Evolutionary conservation across 2,329 filamentous ascomycete genomes (phyloP).

Genomic region (Ophiocordyceps camponoti-leonardi): DNA sequence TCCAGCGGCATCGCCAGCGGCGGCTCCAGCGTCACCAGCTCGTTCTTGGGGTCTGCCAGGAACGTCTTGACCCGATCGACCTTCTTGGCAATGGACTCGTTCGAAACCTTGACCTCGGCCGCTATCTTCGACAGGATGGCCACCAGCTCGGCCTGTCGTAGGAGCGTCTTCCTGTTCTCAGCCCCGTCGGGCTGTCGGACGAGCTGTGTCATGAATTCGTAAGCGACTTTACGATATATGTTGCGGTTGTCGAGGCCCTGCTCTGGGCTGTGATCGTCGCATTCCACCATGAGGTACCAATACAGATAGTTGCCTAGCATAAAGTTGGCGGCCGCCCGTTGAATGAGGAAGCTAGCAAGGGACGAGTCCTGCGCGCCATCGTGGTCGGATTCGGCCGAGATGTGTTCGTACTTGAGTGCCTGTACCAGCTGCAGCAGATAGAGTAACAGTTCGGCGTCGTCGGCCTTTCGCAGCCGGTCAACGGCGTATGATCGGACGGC

Average conservation of each 20-base stretch:
- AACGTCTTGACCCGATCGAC: slow-evolving; percentile 72
- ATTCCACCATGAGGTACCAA: slow-evolving; percentile 98
- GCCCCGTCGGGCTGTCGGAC: slow-evolving; percentile 53
- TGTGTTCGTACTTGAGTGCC: slow-evolving; percentile 83
- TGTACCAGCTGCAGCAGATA: slow-evolving; percentile 92
- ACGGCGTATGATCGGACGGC: slow-evolving; percentile 87
- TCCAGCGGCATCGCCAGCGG: slow-evolving; percentile 80
- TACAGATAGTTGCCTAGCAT: slow-evolving; percentile 88
- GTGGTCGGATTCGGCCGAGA: slow-evolving; percentile 36
- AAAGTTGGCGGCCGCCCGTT: slow-evolving; percentile 74
- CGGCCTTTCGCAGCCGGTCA: slow-evolving; percentile 75
- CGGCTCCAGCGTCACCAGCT: slow-evolving; percentile 66
- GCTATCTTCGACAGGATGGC: slow-evolving; percentile 77
- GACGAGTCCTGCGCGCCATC: slow-evolving; percentile 61
- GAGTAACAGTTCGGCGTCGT: slow-evolving; percentile 77
- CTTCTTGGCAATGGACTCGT: slow-evolving; percentile 63
- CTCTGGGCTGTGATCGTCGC: slow-evolving; percentile 65
- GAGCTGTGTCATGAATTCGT: slow-evolving; percentile 85
- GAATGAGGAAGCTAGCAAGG: slow-evolving; percentile 74
- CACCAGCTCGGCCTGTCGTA: slow-evolving; percentile 79
- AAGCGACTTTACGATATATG: slow-evolving; percentile 84
- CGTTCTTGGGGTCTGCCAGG: slow-evolving; percentile 77
- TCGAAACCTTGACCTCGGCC: slow-evolving; percentile 68
- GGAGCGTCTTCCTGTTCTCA: slow-evolving; percentile 57
- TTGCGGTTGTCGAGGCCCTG: slow-evolving; percentile 61